These are phyloP conservation scores for Eucalyptus decipiens DNA, from an alignment of 345 rosid species.

Conservation along the genomic window DNA sequence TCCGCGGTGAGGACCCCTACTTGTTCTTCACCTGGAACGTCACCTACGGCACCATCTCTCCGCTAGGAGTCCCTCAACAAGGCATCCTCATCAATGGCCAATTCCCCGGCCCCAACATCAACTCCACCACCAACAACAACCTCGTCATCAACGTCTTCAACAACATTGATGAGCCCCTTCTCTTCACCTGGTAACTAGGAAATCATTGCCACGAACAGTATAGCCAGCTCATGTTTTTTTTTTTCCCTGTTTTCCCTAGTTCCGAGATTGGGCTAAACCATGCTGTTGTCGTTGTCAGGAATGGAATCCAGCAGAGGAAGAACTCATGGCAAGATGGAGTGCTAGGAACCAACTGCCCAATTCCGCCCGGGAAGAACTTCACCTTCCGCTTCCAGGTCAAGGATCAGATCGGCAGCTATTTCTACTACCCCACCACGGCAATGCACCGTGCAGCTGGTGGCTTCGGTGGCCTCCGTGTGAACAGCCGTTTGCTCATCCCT, in stretches of 20 bases:
- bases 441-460: slow-evolving; percentile 75
- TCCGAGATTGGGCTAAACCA: not conserved
- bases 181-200: slow-evolving; percentile 21
- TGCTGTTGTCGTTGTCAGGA: slow-evolving; percentile 27
- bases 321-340: slow-evolving; percentile 91
- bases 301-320: slow-evolving; percentile 52
- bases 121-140: slow-evolving; percentile 27
- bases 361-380: slow-evolving; percentile 55
- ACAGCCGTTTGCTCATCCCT: slow-evolving; percentile 30
- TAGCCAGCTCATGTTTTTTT: not conserved
- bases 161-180: slow-evolving; percentile 32
- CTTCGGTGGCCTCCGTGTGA: slow-evolving; percentile 44
- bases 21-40: slow-evolving; percentile 8
- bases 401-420: slow-evolving; percentile 74
- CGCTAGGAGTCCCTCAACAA: slow-evolving; percentile 5
- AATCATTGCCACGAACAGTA: not conserved
- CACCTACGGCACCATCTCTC: slow-evolving; percentile 5
- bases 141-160: slow-evolving; percentile 33
- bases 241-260: not conserved
- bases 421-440: slow-evolving; percentile 55
- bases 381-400: slow-evolving; percentile 55
- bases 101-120: slow-evolving; percentile 46
- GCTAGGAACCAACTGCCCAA: slow-evolving; percentile 67
- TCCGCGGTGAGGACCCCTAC: slow-evolving; percentile 1
- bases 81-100: slow-evolving; percentile 26